Base-by-base conservation (phyloP, 345 rosid species). In the Excoecaria agallocha region DNA sequence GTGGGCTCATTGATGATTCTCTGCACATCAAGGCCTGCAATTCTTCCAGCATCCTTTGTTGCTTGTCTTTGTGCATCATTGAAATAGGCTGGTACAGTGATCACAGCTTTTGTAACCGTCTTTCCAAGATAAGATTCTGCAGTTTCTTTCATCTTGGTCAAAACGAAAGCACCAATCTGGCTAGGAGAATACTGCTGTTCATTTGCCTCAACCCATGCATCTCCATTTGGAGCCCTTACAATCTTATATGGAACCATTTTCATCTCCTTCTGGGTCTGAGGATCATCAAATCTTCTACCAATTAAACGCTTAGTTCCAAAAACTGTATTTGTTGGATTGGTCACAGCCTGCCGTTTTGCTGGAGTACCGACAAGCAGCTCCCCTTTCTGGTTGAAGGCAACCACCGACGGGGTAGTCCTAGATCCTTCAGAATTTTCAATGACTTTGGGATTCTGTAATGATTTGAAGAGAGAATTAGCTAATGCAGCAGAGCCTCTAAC, bases 21-120 rank as follows among this genome's bases (percentile, higher is more conserved):
- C 70, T 77, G 81, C 48, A 81, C 84, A 58, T 81, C 81, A 41
- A 81, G 81, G 38, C 84, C 84, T 46, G 84, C 48, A 51, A 81
- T 81, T 68, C 71, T 81, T 20, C 84, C 84, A 20, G 84, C 84
- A 77, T 81, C 84, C 74, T 81, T 81, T 41, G 84, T 81, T 6
- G 84, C 84, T 61, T 81, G 84, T 71, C 84, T 73, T 59, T 81
- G 84, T 66, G 84, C 84, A 77, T 81, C 84, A 77, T 81, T 81
- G 78, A 81, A 81, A 77, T 81, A 81, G 1, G 84, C 84, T 24
- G 84, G 84, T 0, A 81, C 84, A 20, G 84, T 81, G 24, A 81
- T 50, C 15, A 81, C 84, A 81, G 84, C 84, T 60, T 81, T 81
- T 2, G 76, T 17, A 54, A 81, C 73, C 2, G 74, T 17, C 70